phyloP scores from a whole-genome alignment of 2,329 filamentous ascomycete genomes.

The Colletotrichum viniferum region DNA sequence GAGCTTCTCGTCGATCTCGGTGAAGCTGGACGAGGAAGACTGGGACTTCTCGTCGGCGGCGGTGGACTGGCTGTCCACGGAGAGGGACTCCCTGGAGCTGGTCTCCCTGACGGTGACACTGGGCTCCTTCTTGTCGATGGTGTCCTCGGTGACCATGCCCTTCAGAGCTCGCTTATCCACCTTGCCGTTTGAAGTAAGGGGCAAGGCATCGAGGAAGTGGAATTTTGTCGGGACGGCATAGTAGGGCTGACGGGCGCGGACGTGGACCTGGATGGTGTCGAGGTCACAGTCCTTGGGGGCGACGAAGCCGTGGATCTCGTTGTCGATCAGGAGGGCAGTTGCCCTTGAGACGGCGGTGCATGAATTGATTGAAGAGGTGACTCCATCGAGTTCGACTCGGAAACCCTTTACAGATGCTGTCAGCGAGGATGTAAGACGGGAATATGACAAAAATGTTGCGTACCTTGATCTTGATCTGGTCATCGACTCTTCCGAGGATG shows the following conservation, averaged over 20 bases:
- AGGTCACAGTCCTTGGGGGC: slow-evolving; percentile 31
- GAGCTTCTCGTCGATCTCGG: slow-evolving; percentile 14
- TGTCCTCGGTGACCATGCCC: slow-evolving; percentile 27
- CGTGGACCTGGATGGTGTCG: slow-evolving; percentile 39
- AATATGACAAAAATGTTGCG: neutral
- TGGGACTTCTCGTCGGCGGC: neutral
- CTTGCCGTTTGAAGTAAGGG: slow-evolving; percentile 60
- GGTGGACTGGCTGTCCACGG: neutral
- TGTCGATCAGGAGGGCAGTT: slow-evolving; percentile 49
- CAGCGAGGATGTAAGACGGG: neutral
- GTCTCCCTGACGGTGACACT: neutral
- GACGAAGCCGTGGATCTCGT: slow-evolving; percentile 55
- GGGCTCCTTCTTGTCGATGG: neutral
- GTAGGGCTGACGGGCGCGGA: slow-evolving; percentile 52
- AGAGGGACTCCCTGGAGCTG: neutral
- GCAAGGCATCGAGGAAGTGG: slow-evolving; percentile 47
- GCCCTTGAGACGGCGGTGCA: slow-evolving; percentile 51
- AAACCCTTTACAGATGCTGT: slow-evolving; percentile 43
- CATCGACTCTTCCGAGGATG: slow-evolving; percentile 60
- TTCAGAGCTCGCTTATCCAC: slow-evolving; percentile 56
- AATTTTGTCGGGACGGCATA: slow-evolving; percentile 57
- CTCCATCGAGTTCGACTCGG: slow-evolving; percentile 64
- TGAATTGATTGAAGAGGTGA: slow-evolving; percentile 52
- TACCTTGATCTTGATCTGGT: slow-evolving; percentile 60
- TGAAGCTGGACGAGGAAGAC: slow-evolving; percentile 11